Percentiles rank a stretch among this genome's conserved stretches.
Conservation (phyloP, 2,329 filamentous ascomycete genomes). For the Tricladium varicosporioides region DNA sequence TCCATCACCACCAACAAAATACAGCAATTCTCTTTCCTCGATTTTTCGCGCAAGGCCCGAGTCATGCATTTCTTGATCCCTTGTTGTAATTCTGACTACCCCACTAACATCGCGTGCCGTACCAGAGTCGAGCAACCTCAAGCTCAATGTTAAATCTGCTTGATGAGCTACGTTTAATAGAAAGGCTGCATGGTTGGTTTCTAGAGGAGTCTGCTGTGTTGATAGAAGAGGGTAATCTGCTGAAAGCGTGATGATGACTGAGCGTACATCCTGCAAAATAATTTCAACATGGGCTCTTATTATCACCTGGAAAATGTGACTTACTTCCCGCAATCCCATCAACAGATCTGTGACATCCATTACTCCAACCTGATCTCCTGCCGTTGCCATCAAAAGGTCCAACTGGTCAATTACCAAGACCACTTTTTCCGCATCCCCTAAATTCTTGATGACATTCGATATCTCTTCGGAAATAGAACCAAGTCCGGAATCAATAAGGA, state of each 20-base stretch:
- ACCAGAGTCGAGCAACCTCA: slow-evolving; percentile 80
- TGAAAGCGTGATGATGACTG: slow-evolving; percentile 65
- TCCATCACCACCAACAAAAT: slow-evolving; percentile 77
- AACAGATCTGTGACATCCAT: slow-evolving; percentile 54
- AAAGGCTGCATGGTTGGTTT: slow-evolving; percentile 70
- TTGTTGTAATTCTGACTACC: slow-evolving; percentile 72
- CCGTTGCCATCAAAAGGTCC: slow-evolving; percentile 62
- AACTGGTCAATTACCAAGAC: slow-evolving; percentile 66
- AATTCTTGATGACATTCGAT: slow-evolving; percentile 15
- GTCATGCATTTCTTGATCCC: slow-evolving; percentile 36
- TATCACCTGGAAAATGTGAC: slow-evolving; percentile 25
- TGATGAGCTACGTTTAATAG: slow-evolving; percentile 71
- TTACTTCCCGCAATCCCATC: slow-evolving; percentile 61
- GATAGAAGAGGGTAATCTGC: slow-evolving; percentile 72
- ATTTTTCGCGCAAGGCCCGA: slow-evolving; percentile 34
- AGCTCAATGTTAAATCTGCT: slow-evolving; percentile 67
- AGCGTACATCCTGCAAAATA: slow-evolving; percentile 53
- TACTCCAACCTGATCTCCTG: slow-evolving; percentile 43
- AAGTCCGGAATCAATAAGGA: slow-evolving; percentile 19
- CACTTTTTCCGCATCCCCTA: slow-evolving; percentile 36
- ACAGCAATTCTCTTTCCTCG: slow-evolving; percentile 72
- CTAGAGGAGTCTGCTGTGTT: slow-evolving; percentile 59
- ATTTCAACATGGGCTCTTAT: slow-evolving; percentile 4
- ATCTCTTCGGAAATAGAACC: slow-evolving; percentile 22
- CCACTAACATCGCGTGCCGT: slow-evolving; percentile 90